A percentile compares a stretch with the other conserved stretches of the same genome.
Conservation (phyloP, 1,284 basidiomycete species). For the Irpex rosettiformis region DNA sequence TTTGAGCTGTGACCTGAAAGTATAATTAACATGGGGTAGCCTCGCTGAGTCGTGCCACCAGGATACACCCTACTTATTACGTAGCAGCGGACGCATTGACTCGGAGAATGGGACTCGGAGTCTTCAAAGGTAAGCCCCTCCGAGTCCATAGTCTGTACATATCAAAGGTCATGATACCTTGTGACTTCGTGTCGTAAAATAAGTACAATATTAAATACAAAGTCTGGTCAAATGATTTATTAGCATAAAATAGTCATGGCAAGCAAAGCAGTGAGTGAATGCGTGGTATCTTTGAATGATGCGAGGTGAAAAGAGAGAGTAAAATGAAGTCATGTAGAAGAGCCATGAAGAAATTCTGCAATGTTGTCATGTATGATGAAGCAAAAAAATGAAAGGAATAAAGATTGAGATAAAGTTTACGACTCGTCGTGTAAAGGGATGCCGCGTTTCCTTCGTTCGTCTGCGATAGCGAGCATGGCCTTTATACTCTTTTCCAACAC, state of each 20-base stretch:
- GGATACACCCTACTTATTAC: too few relatives aligned
- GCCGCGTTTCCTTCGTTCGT: conserved; percentile 28
- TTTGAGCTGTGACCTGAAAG: too few relatives aligned
- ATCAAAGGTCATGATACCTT: too few relatives aligned
- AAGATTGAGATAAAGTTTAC: neutral
- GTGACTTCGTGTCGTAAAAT: too few relatives aligned
- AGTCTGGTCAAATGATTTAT: neutral
- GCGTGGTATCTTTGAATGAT: neutral
- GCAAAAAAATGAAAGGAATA: neutral
- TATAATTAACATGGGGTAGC: too few relatives aligned
- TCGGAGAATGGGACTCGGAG: too few relatives aligned
- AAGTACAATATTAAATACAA: neutral
- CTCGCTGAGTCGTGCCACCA: too few relatives aligned
- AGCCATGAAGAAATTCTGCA: too few relatives aligned
- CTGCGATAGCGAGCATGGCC: conserved; percentile 32
- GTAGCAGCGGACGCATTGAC: too few relatives aligned
- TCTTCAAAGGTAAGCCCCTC: too few relatives aligned
- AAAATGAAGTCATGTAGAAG: neutral
- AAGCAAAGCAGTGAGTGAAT: too few relatives aligned
- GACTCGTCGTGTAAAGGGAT: conserved; percentile 7
- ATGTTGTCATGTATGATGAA: neutral
- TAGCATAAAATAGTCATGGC: neutral
- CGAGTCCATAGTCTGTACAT: too few relatives aligned
- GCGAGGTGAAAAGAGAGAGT: neutral
- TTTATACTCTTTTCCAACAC: conserved; percentile 35